Conservation (phyloP, 2,329 filamentous ascomycete genomes). For the Mycosphaerelloides madeirae region DNA sequence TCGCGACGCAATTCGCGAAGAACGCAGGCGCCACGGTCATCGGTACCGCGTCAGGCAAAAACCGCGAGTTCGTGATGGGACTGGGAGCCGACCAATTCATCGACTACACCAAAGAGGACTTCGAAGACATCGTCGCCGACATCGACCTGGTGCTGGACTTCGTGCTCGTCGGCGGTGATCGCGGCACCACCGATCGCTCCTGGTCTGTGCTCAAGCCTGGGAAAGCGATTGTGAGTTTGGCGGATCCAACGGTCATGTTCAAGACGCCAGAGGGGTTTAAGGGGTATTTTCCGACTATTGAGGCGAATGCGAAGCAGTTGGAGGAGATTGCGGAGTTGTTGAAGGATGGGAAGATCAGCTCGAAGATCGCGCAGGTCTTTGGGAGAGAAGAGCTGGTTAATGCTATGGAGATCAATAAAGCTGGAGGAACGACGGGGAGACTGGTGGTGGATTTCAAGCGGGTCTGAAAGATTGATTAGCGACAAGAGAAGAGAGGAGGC, state of each 20-base stretch:
- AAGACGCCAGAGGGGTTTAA: conserved; percentile 3
- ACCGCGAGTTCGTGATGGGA: conserved; percentile 3
- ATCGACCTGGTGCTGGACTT: conserved; percentile 9
- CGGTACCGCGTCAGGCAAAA: conserved; percentile 6
- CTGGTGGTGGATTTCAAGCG: conserved; percentile 6
- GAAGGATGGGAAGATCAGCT: conserved; percentile 4
- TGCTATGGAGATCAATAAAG: conserved; percentile 7
- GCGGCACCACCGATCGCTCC: conserved; percentile 7
- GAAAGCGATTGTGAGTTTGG: conserved; percentile 5
- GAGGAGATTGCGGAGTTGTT: conserved; percentile 4
- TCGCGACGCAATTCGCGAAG: conserved; percentile 23
- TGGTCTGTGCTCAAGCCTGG: conserved; percentile 6
- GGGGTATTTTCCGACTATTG: conserved; percentile 3
- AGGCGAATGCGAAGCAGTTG: not conserved
- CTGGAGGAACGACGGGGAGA: conserved; percentile 7
- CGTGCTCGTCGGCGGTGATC: conserved; percentile 6
- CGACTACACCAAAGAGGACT: conserved; percentile 7
- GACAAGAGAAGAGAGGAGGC: too few species aligned
- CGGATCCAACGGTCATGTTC: conserved; percentile 3
- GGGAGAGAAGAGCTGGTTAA: conserved; percentile 3
- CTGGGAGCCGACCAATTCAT: conserved; percentile 8
- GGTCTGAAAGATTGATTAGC: conserved; percentile 1
- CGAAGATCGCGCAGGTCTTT: conserved; percentile 6
- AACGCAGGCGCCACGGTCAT: conserved; percentile 15
- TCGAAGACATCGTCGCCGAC: conserved; percentile 5